Conservation (phyloP, 257 asterid species). For the Rubia yunnanensis region DNA sequence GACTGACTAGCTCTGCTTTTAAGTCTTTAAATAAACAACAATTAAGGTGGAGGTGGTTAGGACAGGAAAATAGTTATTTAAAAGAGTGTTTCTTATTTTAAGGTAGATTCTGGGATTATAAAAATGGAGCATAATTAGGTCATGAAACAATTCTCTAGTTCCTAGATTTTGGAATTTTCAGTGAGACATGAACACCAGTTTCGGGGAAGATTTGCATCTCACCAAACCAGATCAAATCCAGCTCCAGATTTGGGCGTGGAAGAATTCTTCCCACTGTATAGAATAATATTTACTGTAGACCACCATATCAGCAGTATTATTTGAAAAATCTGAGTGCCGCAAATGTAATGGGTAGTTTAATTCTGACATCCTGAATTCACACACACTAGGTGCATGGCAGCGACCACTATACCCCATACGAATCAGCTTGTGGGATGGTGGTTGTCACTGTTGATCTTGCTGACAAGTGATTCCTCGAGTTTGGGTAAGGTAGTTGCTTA, state of each 20-base stretch:
- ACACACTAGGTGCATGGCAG: neutral
- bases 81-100: constrained; percentile 23
- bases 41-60: constrained; percentile 12
- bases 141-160: constrained; percentile 4
- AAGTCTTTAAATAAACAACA: too few relatives aligned
- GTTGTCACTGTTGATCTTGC: constrained; percentile 4
- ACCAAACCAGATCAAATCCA: constrained; percentile 32
- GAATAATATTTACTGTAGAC: neutral
- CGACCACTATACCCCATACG: neutral
- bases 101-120: constrained; percentile 30
- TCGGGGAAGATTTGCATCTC: constrained; percentile 19
- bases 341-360: neutral
- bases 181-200: constrained; percentile 30
- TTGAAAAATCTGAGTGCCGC: constrained; percentile 1
- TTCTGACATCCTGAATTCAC: constrained; percentile 1
- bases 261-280: neutral
- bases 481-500: neutral
- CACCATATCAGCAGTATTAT: constrained; percentile 3
- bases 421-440: constrained; percentile 2
- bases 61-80: constrained; percentile 9
- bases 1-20: neutral
- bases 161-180: constrained; percentile 14
- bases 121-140: constrained; percentile 15
- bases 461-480: neutral
- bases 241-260: constrained; percentile 42